A percentile compares a stretch with the other conserved stretches of the same genome.
These are phyloP conservation scores for Diaporthe australafricana DNA, from an alignment of 2,329 filamentous ascomycete species.

Conservation along the genomic window DNA sequence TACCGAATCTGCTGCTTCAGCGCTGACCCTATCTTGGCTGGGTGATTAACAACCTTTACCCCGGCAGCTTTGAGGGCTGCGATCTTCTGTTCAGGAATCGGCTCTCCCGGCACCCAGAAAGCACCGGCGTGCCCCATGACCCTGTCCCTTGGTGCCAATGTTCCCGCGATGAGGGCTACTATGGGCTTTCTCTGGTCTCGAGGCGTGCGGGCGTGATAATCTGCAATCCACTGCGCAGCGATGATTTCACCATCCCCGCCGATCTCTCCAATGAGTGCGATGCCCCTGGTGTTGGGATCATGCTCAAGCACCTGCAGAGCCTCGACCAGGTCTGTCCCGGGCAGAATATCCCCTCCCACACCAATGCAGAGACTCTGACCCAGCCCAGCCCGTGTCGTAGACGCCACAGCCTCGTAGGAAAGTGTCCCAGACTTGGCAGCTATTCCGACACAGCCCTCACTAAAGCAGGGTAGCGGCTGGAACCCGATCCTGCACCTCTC, in stretches of 20 bases:
- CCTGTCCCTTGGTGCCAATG: slow-evolving; percentile 70
- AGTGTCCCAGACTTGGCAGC: slow-evolving; percentile 85
- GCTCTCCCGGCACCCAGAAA: slow-evolving; percentile 75
- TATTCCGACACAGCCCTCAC: slow-evolving; percentile 77
- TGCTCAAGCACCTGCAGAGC: slow-evolving; percentile 74
- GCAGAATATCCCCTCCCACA: slow-evolving; percentile 81
- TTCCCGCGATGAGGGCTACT: slow-evolving; percentile 76
- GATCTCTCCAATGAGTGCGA: slow-evolving; percentile 79
- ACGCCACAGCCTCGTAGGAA: slow-evolving; percentile 83
- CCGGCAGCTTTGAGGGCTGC: slow-evolving; percentile 73
- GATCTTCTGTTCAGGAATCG: slow-evolving; percentile 73
- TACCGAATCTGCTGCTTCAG: slow-evolving; percentile 71
- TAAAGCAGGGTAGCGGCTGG: slow-evolving; percentile 80
- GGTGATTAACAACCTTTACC: slow-evolving; percentile 79
- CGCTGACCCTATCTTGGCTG: slow-evolving; percentile 77
- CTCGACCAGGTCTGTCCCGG: slow-evolving; percentile 81
- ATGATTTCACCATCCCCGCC: slow-evolving; percentile 77
- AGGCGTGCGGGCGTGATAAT: slow-evolving; percentile 67
- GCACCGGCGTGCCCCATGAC: slow-evolving; percentile 87
- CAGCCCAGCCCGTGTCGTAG: slow-evolving; percentile 77
- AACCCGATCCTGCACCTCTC: slow-evolving; percentile 77
- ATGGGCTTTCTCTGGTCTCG: slow-evolving; percentile 76
- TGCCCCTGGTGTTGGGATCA: slow-evolving; percentile 76
- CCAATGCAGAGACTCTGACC: slow-evolving; percentile 83
- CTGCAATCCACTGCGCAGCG: slow-evolving; percentile 78